These are phyloP conservation scores for Fusarium sp. DNA, from an alignment of 2,329 filamentous ascomycete genomes.

Conservation along the genomic window DNA sequence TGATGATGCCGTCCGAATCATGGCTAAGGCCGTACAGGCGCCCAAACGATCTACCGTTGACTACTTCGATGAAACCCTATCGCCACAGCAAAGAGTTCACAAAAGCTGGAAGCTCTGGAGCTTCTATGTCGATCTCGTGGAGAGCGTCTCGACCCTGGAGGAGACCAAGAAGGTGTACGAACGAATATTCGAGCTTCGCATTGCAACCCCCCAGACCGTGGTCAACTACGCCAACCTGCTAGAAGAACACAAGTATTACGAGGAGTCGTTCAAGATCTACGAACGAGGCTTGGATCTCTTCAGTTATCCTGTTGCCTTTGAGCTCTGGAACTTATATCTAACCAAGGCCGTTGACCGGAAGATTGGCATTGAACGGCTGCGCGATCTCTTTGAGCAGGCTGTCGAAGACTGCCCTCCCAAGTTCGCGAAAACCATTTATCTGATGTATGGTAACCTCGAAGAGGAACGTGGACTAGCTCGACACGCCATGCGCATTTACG, in stretches of 20 bases:
- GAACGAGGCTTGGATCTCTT: constrained; percentile 98
- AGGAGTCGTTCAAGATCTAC: constrained; percentile 98
- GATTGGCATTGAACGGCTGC: constrained; percentile 91
- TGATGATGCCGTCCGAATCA: constrained; percentile 91
- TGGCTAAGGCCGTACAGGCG: constrained; percentile 97
- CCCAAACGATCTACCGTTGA: constrained; percentile 98
- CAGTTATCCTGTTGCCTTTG: constrained; percentile 97
- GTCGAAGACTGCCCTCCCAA: constrained; percentile 94
- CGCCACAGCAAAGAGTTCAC: constrained; percentile 95
- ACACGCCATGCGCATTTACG: constrained; percentile 99
- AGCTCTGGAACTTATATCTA: constrained; percentile 97
- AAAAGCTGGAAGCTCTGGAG: constrained; percentile 99
- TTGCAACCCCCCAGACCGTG: constrained; percentile 97
- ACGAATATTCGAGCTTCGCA: constrained; percentile 96
- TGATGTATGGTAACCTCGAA: constrained; percentile 98
- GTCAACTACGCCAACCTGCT: constrained; percentile 98
- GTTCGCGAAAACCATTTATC: constrained; percentile 94
- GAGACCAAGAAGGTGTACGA: constrained; percentile 97
- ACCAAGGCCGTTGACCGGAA: constrained; percentile 97
- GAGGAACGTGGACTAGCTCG: constrained; percentile 94
- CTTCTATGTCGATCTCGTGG: constrained; percentile 98
- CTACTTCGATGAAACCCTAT: constrained; percentile 95
- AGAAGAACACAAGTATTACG: constrained; percentile 94
- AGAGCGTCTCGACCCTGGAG: constrained; percentile 90
- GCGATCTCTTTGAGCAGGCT: constrained; percentile 97